Evolutionary conservation across 805 yeast genomes (phyloP).

Genomic region (Schwanniomyces occidentalis): DNA sequence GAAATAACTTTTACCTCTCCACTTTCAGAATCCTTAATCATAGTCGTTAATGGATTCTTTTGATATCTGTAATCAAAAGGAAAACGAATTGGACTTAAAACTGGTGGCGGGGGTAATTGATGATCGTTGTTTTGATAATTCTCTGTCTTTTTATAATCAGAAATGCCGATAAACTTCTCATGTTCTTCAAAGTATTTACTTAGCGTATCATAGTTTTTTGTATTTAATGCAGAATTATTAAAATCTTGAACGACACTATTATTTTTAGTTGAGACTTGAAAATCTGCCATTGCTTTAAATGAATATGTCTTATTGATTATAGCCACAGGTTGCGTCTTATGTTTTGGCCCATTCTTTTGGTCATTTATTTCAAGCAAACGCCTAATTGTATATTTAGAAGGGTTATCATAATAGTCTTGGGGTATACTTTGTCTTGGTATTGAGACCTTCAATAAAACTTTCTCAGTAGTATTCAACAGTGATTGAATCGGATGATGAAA

Average conservation of each 20-base stretch:
- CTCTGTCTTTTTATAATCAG: conserved; percentile 26
- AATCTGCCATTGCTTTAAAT: conserved; percentile 86
- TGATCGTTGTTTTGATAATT: conserved; percentile 39
- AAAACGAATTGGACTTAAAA: conserved; percentile 70
- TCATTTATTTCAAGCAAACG: conserved; percentile 38
- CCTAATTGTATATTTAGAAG: conserved; percentile 40
- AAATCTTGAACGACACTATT: conserved; percentile 39
- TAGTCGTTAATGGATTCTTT: conserved; percentile 61
- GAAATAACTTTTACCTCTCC: conserved; percentile 57
- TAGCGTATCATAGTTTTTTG: conserved; percentile 24
- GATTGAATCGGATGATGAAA: conserved; percentile 67
- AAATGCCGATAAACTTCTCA: conserved; percentile 22
- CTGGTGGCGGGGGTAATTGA: conserved; percentile 83
- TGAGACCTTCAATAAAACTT: conserved; percentile 56
- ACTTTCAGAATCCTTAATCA: conserved; percentile 51
- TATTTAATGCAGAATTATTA: conserved; percentile 23
- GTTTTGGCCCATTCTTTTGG: conserved; percentile 23
- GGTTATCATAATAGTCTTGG: conserved; percentile 28
- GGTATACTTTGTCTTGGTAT: conserved; percentile 57
- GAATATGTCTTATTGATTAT: conserved; percentile 67
- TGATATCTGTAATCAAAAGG: conserved; percentile 80
- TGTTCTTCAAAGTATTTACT: conserved; percentile 23
- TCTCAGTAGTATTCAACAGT: conserved; percentile 51
- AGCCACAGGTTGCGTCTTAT: conserved; percentile 59
- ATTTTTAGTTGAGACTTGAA: conserved; percentile 67